Conservation (phyloP, 2,329 filamentous ascomycete genomes). For the Fusarium burgessii region DNA sequence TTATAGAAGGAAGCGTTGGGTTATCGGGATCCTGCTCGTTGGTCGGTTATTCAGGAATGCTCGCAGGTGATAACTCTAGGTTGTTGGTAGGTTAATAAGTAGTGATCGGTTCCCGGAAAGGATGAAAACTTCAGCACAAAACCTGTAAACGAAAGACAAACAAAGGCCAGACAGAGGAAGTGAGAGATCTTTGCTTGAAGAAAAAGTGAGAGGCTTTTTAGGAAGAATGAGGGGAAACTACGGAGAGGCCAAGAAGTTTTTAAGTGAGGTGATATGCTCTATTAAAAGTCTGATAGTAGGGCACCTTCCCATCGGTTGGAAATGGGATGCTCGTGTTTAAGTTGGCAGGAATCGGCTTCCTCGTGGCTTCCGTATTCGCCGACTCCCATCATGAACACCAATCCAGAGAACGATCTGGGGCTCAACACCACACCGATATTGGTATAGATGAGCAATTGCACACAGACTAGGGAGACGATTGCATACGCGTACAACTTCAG, state of each 20-base stretch:
- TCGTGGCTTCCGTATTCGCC: conserved; percentile 30
- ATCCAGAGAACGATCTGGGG: conserved; percentile 9
- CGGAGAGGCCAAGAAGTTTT: conserved; percentile 23
- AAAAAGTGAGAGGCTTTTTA: conserved; percentile 19
- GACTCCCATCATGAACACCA: conserved; percentile 16
- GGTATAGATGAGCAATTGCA: conserved; percentile 33
- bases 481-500: conserved; percentile 34
- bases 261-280: conserved; percentile 35
- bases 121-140: conserved; percentile 13
- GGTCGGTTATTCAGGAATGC: conserved; percentile 21
- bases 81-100: neutral
- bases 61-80: conserved; percentile 18
- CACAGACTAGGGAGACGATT: conserved; percentile 25
- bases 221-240: conserved; percentile 23
- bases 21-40: conserved; percentile 15
- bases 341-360: conserved; percentile 18
- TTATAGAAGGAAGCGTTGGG: conserved; percentile 23
- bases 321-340: conserved; percentile 26
- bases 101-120: conserved; percentile 6
- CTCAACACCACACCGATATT: conserved; percentile 37
- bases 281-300: conserved; percentile 7
- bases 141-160: conserved; percentile 38
- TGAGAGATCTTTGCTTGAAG: conserved; percentile 24
- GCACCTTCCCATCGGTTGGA: conserved; percentile 18
- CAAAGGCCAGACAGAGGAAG: conserved; percentile 11